phyloP scores from a whole-genome alignment of 1,139 yeast genomes.

The Pneumocystis canis region DNA sequence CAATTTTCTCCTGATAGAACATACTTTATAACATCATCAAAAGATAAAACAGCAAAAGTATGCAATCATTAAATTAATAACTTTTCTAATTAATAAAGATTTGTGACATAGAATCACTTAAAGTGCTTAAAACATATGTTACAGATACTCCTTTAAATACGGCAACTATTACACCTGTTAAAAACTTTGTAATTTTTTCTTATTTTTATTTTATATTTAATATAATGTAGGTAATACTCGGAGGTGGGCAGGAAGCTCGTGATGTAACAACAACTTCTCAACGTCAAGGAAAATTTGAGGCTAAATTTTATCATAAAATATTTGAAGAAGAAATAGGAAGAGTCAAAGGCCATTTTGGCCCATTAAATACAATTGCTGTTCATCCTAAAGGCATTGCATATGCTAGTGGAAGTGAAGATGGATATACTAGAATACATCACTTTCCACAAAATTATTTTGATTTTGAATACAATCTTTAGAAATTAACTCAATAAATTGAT shows the following conservation, averaged over 20 bases:
- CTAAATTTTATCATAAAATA: slow-evolving; percentile 87
- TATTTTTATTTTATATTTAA: background rate
- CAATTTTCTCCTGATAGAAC: slow-evolving; percentile 81
- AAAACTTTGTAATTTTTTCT: slow-evolving; percentile 48
- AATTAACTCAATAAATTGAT: background rate
- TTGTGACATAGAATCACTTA: slow-evolving; percentile 62
- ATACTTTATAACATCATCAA: slow-evolving; percentile 82
- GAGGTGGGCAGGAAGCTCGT: slow-evolving; percentile 99
- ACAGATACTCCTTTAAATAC: slow-evolving; percentile 94
- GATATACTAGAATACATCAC: slow-evolving; percentile 78
- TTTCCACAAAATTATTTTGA: slow-evolving; percentile 87
- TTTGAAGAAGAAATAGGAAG: slow-evolving; percentile 94
- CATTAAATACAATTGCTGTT: slow-evolving; percentile 80
- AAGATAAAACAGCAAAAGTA: slow-evolving; percentile 77
- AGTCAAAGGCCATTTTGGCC: slow-evolving; percentile 98
- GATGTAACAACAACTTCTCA: slow-evolving; percentile 94
- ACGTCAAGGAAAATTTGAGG: slow-evolving; percentile 92
- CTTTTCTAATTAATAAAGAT: slow-evolving; percentile 43
- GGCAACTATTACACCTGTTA: slow-evolving; percentile 83
- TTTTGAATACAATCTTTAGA: slow-evolving; percentile 77
- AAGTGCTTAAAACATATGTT: slow-evolving; percentile 56
- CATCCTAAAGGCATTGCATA: slow-evolving; percentile 90
- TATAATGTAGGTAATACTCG: slow-evolving; percentile 37
- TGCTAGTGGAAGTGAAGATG: slow-evolving; percentile 97
- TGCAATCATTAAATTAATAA: slow-evolving; percentile 64